phyloP scores from a whole-genome alignment of 208 protist species.

The Trypanosoma mega region DNA sequence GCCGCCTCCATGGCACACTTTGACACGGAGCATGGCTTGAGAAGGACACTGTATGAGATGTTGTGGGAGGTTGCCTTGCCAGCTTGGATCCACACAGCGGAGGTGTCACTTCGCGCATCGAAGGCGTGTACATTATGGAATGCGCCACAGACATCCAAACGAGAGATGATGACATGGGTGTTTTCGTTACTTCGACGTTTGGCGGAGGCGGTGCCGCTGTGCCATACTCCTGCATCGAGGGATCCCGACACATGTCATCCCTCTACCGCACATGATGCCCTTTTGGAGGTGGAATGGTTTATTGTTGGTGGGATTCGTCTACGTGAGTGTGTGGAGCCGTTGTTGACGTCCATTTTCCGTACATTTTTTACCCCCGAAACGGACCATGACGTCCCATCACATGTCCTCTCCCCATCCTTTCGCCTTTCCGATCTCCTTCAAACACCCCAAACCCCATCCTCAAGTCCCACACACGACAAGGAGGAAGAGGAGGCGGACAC shows the following conservation, averaged over 20 bases:
- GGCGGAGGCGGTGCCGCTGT: no score
- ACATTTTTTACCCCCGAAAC: constrained; percentile 34
- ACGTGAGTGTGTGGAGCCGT: constrained; percentile 28
- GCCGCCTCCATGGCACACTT: constrained; percentile 53
- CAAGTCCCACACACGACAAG: no score
- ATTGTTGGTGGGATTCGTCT: constrained; percentile 53
- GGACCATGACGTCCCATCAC: neutral
- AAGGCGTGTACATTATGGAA: neutral
- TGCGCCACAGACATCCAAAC: neutral
- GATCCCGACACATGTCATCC: neutral
- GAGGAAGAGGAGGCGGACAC: neutral
- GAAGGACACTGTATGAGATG: constrained; percentile 26
- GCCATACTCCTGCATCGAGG: no score
- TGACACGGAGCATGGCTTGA: constrained; percentile 26
- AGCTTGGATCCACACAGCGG: constrained; percentile 38
- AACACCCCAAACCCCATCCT: neutral
- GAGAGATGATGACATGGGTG: neutral
- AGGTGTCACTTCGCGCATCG: neutral
- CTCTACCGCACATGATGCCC: neutral
- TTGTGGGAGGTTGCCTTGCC: constrained; percentile 45
- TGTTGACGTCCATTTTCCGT: constrained; percentile 34
- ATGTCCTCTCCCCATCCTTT: constrained; percentile 3
- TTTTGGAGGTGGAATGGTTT: constrained; percentile 68
- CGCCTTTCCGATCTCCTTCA: neutral
- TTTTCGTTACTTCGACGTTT: neutral